These are phyloP conservation scores for Aspergillus fructus DNA, from an alignment of 2,329 filamentous ascomycete species.

Conservation along the genomic window DNA sequence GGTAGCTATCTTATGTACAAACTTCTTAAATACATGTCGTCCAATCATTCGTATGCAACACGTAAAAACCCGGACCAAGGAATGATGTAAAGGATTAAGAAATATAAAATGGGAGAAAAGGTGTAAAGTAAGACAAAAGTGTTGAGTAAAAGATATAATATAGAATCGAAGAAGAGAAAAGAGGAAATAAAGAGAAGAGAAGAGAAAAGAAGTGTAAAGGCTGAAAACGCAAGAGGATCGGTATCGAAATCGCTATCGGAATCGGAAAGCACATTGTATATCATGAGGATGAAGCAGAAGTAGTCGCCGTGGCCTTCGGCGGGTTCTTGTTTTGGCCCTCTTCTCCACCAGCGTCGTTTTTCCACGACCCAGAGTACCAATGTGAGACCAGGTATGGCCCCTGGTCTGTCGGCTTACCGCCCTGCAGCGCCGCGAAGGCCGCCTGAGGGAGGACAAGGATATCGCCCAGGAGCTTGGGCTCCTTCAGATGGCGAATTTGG, in stretches of 20 bases:
- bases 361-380: conserved; percentile 16
- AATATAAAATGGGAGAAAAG: not conserved
- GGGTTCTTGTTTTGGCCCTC: conserved; percentile 2
- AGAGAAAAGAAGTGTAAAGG: not conserved
- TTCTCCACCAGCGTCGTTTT: conserved; percentile 13
- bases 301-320: not conserved
- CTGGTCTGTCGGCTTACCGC: conserved; percentile 11
- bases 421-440: conserved; percentile 14
- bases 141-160: not conserved
- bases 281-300: not conserved
- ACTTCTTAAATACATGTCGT: conserved; percentile 7
- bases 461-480: conserved; percentile 11
- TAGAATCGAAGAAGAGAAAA: not conserved
- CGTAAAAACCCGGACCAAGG: not conserved
- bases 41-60: not conserved
- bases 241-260: too few species aligned
- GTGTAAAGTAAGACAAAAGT: not conserved
- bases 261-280: too few species aligned
- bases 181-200: not conserved
- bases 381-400: conserved; percentile 15
- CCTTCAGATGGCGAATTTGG: conserved; percentile 3
- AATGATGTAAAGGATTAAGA: not conserved
- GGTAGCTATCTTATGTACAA: conserved; percentile 8
- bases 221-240: too few species aligned
- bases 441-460: conserved; percentile 16